phyloP scores from a whole-genome alignment of 179 eudicot species.

The Corrigiola litoralis region DNA sequence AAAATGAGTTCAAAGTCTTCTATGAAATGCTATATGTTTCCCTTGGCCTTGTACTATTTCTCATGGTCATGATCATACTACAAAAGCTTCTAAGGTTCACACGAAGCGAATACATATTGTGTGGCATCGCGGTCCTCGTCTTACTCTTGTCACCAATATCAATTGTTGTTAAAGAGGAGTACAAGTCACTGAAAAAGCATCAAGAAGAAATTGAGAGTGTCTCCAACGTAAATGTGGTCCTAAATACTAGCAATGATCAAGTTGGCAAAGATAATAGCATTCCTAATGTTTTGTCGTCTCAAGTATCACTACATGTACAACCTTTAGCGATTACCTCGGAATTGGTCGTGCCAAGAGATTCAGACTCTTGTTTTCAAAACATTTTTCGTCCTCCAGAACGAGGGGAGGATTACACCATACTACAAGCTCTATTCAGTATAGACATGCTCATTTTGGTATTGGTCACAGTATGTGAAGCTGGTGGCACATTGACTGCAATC shows the following conservation, averaged over 20 bases:
- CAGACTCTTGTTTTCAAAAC: conserved; percentile 15
- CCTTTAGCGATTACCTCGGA: neutral
- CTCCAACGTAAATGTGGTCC: neutral
- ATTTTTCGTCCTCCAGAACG: conserved; percentile 18
- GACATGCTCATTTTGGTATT: conserved; percentile 23
- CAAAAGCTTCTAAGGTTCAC: conserved; percentile 16
- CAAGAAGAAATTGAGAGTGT: neutral
- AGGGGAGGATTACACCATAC: conserved; percentile 26
- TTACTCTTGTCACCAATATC: conserved; percentile 8
- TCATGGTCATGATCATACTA: conserved; percentile 25
- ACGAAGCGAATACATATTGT: conserved; percentile 6
- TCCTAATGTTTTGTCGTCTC: neutral
- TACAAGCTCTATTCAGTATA: conserved; percentile 23
- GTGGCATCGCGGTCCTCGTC: conserved; percentile 15
- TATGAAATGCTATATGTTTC: conserved; percentile 29
- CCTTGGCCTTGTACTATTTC: conserved; percentile 24
- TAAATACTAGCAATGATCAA: neutral
- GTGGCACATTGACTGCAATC: conserved; percentile 28
- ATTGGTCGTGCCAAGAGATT: neutral
- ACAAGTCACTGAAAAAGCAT: neutral
- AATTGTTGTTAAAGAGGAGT: conserved; percentile 27
- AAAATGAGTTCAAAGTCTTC: conserved; percentile 28
- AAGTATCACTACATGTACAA: no score
- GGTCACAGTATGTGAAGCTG: conserved; percentile 12
- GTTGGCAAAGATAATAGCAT: neutral